Evolutionary conservation across 164 flowering plant genomes (phyloP), one percentile per base, ranked within the genome.

Genomic region (Kalanchoe fedtschenkoi): DNA sequence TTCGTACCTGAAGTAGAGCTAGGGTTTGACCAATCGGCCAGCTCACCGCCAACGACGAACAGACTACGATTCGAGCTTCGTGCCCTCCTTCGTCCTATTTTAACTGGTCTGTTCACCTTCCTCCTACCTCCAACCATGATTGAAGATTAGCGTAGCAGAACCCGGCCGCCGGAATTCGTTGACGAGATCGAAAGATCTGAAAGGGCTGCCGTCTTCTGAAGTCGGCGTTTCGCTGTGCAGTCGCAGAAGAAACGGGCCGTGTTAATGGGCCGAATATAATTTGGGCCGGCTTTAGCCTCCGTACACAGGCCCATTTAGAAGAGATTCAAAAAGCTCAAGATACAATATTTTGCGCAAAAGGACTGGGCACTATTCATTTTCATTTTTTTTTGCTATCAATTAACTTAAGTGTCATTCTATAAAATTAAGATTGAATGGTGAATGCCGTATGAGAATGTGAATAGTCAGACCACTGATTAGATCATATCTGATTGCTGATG

Each of bases 21-120:
- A 47, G 54, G 54, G 29, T 47, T 47, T 47, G 54, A 22, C 54
- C 54, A 47, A 21, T 47, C 30, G 11, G 54, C 54, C 22, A 47
- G 24, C 24, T 47, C 54, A 47, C 54, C 54, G 22, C 54, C 54
- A 47, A 47, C 54, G 22, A 47, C 29, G 54, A 47, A 47, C 28
- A 47, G 5, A 47, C 3, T 22, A 6, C 22, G 21, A 22, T 15
- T 47, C 2, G 8, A 22, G 24, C 26, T 47, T 47, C 28, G 7
- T 19, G 54, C 54, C 1, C 24, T 22, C 54, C 54, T 47, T 47
- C 30, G 8, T 47, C 54, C 54, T 3, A 7, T 22, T 21, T 21
- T 47, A 14, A 9, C 3, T 5, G 13, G 54, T 14, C 24, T 47
- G 24, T 47, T 47, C 14, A 19, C 54, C 28, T 47, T 47, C 54